Evolutionary conservation across 1,284 basidiomycete species (phyloP), one percentile per base, ranked within the genome.

Genomic region (Entoloma clypeatum): DNA sequence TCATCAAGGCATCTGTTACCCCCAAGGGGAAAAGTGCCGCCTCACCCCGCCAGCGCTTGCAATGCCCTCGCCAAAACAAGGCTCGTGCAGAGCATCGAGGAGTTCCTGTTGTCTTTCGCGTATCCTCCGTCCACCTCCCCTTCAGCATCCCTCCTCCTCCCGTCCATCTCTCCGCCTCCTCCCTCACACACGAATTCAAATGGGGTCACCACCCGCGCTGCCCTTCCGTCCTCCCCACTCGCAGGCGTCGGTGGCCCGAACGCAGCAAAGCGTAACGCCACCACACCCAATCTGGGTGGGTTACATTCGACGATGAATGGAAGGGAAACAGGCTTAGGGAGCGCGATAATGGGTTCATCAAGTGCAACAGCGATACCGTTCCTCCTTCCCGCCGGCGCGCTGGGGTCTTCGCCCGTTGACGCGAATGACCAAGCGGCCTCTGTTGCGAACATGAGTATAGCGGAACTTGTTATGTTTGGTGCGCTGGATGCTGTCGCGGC

Each of bases 71-170:
- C 16, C 1, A 61, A 60, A 36, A 45, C 56, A 2, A 63, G 61
- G 44, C 52, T 67, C 36, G 60, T 56, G 4, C 57, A 63, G 28
- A 55, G 57, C 36, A 59, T 67, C 23, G 63, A 65, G 31, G 59
- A 63, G 29, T 64, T 67, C 41, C 40, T 67, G 3, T 49, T 64
- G 4, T 51, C 56, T 0, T 65, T 61, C 43, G 54, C 61, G 0
- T 63, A 61, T 33, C 58, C 62, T 0, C 44, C 44, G 9, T 44
- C 49, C 2, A 25, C 46, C 1, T 39, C 48, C 3, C 24, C 42
- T 8, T 39, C 46, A 13, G 38, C 44, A 4, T 37, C 43, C 7
- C 31, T 39, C 6, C 28, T 36, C n/a, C 33, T 19, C 4, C n/a
- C n/a, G n/a, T n/a, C n/a, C n/a, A n/a, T 45, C 33, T 36, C 45